Evolutionary conservation across 345 rosid genomes (phyloP).

Genomic region (Heritiera fomes): DNA sequence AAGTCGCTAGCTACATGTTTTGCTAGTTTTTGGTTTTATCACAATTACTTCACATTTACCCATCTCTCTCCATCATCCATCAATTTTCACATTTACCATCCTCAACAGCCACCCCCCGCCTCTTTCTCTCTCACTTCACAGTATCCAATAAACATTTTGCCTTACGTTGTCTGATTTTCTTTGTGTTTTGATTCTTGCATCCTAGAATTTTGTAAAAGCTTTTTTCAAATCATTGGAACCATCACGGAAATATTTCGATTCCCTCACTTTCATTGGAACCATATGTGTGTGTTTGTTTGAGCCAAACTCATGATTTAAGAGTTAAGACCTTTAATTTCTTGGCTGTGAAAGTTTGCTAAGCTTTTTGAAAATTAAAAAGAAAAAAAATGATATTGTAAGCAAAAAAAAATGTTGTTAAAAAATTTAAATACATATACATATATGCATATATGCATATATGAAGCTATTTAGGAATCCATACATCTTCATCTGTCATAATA

Average conservation of each 20-base stretch:
- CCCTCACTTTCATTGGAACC: not conserved
- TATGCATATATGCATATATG: not conserved
- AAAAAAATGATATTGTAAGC: not conserved
- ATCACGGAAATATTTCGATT: constrained; percentile 5
- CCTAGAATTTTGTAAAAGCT: not conserved
- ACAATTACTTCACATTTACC: constrained; percentile 20
- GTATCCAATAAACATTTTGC: not conserved
- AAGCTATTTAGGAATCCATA: not conserved
- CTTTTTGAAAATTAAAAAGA: not conserved
- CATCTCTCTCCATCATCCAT: constrained; percentile 28
- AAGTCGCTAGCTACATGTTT: not conserved
- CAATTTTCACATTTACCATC: constrained; percentile 49
- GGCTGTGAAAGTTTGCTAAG: not conserved
- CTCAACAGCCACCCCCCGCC: constrained; percentile 32
- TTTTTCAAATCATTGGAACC: constrained; percentile 10
- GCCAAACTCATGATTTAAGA: not conserved
- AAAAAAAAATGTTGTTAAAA: not conserved
- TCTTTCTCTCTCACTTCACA: not conserved
- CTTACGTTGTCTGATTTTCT: not conserved
- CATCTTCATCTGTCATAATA: not conserved
- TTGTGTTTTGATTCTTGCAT: not conserved
- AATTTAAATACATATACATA: not conserved
- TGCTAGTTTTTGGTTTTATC: constrained; percentile 5
- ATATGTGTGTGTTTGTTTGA: no score
- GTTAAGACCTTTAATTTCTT: not conserved